Conservation (phyloP, 192 early-diverging fungal species). For the Chytriomyces sp. region DNA sequence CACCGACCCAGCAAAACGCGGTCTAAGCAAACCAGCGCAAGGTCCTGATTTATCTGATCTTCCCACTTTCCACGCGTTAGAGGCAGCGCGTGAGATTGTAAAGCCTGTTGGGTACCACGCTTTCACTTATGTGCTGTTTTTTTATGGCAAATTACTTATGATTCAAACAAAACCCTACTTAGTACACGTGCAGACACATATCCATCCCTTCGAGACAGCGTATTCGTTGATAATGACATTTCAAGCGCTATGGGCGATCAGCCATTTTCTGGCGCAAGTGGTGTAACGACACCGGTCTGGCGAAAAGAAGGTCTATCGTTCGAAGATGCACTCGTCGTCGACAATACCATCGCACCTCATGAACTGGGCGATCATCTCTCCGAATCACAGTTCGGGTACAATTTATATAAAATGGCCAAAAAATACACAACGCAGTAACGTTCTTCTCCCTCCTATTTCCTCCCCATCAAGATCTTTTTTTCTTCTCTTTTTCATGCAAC, state of each 20-base stretch:
- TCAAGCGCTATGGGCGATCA: slow-evolving; percentile 25
- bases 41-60: slow-evolving; percentile 21
- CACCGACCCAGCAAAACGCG: too few species aligned
- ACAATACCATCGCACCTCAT: background rate
- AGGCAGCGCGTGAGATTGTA: background rate
- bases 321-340: slow-evolving; percentile 35
- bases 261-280: background rate
- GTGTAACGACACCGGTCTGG: slow-evolving; percentile 9
- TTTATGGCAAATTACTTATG: too few species aligned
- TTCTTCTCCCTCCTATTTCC: too few species aligned
- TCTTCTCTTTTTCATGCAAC: too few species aligned
- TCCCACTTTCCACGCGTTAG: background rate
- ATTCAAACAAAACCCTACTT: background rate
- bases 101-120: background rate
- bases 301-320: slow-evolving; percentile 32
- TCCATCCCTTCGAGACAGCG: slow-evolving; percentile 10
- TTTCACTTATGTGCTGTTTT: background rate
- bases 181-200: too few species aligned
- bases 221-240: slow-evolving; percentile 3
- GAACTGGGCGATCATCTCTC: too few species aligned
- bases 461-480: too few species aligned
- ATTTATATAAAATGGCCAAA: too few species aligned
- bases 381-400: too few species aligned
- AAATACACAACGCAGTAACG: too few species aligned
- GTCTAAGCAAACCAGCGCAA: too few species aligned